These are phyloP conservation scores for Luzula sylvatica DNA, from an alignment of 176 grass and related monocot genomes.

Conservation along the genomic window DNA sequence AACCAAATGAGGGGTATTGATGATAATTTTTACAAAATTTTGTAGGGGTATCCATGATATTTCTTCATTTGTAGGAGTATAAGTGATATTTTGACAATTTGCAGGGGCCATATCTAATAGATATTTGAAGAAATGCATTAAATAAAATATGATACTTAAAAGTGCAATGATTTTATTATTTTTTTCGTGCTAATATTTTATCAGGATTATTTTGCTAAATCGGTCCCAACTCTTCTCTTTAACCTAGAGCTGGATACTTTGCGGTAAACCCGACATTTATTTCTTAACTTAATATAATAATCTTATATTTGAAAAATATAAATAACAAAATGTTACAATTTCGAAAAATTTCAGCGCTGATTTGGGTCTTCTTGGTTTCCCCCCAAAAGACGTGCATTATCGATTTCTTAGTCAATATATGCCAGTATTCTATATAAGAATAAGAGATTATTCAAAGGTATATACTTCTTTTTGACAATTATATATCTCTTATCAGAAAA, in stretches of 20 bases:
- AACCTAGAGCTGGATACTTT: constrained; percentile 93
- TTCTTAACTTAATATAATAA: neutral
- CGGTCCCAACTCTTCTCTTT: constrained; percentile 69
- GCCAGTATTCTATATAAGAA: constrained; percentile 93
- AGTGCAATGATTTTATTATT: constrained; percentile 1
- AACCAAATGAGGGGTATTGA: no score
- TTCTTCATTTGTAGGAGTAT: no score
- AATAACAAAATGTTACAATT: constrained; percentile 5
- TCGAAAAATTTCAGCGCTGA: constrained; percentile 55
- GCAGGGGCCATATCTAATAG: no score
- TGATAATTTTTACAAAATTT: no score
- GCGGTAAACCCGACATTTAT: constrained; percentile 41
- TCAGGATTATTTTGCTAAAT: constrained; percentile 72
- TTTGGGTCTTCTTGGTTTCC: constrained; percentile 86
- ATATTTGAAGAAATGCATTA: neutral
- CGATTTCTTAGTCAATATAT: constrained; percentile 90
- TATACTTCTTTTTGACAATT: constrained; percentile 18
- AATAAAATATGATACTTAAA: neutral
- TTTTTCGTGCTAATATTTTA: constrained; percentile 16
- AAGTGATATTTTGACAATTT: no score
- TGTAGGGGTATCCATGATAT: no score
- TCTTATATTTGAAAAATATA: neutral
- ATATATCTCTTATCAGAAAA: constrained; percentile 1
- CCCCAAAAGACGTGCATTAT: constrained; percentile 88
- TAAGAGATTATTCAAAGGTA: constrained; percentile 95